Evolutionary conservation across 306 rosid genomes (phyloP).

Genomic region (Begonia masoniana): DNA sequence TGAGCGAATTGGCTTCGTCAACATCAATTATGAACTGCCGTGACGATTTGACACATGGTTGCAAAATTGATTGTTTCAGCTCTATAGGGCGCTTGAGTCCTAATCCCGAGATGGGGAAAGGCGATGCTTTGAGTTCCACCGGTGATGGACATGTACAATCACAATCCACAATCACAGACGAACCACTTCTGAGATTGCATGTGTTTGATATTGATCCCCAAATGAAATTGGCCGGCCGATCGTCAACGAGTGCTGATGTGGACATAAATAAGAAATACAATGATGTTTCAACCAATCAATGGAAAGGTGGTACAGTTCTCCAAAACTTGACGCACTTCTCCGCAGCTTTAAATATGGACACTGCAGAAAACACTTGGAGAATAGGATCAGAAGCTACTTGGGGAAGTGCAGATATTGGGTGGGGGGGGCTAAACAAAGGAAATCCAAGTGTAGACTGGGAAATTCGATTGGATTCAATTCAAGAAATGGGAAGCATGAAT

Average conservation of each 20-base stretch:
- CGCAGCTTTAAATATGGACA: conserved; percentile 30
- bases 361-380: conserved; percentile 46
- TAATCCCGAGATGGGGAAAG: conserved; percentile 59
- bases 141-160: conserved; percentile 43
- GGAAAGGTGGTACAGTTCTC: too few relatives aligned
- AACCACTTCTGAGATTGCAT: conserved; percentile 17
- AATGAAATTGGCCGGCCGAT: conserved; percentile 29
- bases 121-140: conserved; percentile 72
- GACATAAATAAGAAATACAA: conserved; percentile 34
- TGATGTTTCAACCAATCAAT: conserved; percentile 39
- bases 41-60: conserved; percentile 46
- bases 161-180: conserved; percentile 38
- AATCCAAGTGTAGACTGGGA: conserved; percentile 27
- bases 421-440: conserved; percentile 29
- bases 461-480: conserved; percentile 31
- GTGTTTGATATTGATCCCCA: conserved; percentile 35
- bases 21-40: conserved; percentile 52
- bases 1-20: conserved; percentile 68
- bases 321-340: background rate
- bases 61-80: conserved; percentile 58
- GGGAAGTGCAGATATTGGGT: conserved; percentile 30
- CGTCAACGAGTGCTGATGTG: conserved; percentile 33
- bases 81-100: conserved; percentile 59
- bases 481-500: conserved; percentile 29
- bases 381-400: conserved; percentile 33